These are phyloP conservation scores for Zelopaecilomyces penicillatus DNA, from an alignment of 2,329 filamentous ascomycete genomes.

Conservation along the genomic window DNA sequence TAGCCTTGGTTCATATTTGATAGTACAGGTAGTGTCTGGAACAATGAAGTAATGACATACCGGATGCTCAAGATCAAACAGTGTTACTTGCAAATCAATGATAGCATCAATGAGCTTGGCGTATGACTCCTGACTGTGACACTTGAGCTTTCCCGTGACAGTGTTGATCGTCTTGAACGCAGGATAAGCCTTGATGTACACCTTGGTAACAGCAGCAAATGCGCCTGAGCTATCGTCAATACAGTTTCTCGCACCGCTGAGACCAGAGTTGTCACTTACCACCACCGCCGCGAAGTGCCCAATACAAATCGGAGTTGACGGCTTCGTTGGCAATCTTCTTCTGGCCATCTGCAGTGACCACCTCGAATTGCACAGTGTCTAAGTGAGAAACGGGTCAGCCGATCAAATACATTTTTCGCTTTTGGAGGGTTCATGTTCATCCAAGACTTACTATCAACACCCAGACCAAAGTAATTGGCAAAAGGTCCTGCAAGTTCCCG, in stretches of 20 bases:
- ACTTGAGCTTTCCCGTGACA: background rate
- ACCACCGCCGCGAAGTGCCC: conserved; percentile 54
- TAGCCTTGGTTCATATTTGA: no score
- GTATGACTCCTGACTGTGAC: background rate
- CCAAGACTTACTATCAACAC: conserved; percentile 48
- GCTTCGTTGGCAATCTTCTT: conserved; percentile 38
- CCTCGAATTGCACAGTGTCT: conserved; percentile 31
- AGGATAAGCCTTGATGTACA: conserved; percentile 5
- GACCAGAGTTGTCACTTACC: background rate
- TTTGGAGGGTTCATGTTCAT: no score
- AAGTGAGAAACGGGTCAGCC: no score
- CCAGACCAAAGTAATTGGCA: conserved; percentile 46
- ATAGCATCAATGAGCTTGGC: background rate
- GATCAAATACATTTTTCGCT: no score
- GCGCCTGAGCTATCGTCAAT: background rate
- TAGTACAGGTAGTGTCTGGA: background rate
- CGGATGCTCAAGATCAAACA: background rate
- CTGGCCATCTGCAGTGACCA: conserved; percentile 43
- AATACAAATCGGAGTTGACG: conserved; percentile 51
- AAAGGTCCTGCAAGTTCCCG: conserved; percentile 24
- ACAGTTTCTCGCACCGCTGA: no score
- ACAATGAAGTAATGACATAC: background rate
- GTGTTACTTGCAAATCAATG: background rate
- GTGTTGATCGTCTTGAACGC: conserved; percentile 4
- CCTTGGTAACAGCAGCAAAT: conserved; percentile 7